These are phyloP conservation scores for Paraglomus brasilianum DNA, from an alignment of 192 early-diverging fungal genomes.

Conservation along the genomic window DNA sequence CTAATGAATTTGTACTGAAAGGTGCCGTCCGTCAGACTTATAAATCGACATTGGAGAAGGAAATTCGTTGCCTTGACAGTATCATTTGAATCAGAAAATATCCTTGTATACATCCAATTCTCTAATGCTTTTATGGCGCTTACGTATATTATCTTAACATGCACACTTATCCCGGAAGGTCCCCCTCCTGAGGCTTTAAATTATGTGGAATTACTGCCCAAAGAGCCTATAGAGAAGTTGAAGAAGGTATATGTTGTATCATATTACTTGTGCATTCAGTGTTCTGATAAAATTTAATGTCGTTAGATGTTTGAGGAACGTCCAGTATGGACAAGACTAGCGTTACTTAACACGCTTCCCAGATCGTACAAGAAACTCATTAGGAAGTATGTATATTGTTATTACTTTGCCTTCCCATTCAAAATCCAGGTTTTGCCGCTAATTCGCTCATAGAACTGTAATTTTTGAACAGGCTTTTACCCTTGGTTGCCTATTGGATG, in stretches of 20 bases:
- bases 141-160: not conserved
- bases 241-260: conserved; percentile 13
- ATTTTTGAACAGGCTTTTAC: conserved; percentile 33
- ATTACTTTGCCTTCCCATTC: not conserved
- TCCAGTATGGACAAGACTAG: conserved; percentile 46
- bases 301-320: conserved; percentile 43
- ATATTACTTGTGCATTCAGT: not conserved
- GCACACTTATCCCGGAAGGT: conserved; percentile 29
- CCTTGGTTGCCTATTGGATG: conserved; percentile 38
- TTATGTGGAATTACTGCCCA: conserved; percentile 24
- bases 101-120: conserved; percentile 26
- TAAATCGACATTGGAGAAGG: conserved; percentile 32
- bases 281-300: not conserved
- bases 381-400: conserved; percentile 5
- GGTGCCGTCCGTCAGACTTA: conserved; percentile 26
- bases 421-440: not conserved
- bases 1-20: not conserved
- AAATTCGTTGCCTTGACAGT: conserved; percentile 28
- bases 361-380: conserved; percentile 32
- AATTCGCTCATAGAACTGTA: not conserved
- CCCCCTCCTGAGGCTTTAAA: conserved; percentile 32
- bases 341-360: conserved; percentile 31
- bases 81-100: conserved; percentile 31
- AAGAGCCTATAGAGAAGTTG: conserved; percentile 24
- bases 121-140: not conserved